These are phyloP conservation scores for Crithidia bombi DNA, from an alignment of 208 protist species.

Conservation along the genomic window DNA sequence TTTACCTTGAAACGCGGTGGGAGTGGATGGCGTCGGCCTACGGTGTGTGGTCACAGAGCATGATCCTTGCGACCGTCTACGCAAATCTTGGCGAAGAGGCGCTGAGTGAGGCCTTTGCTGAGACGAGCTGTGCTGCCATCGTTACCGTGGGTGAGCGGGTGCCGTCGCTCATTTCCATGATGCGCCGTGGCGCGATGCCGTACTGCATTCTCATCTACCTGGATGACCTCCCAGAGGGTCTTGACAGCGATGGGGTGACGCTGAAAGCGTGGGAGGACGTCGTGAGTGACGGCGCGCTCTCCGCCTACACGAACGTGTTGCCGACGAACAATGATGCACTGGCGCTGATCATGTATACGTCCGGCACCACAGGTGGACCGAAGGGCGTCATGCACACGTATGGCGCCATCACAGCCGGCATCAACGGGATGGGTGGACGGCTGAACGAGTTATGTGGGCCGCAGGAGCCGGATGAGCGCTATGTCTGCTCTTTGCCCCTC, in stretches of 20 bases:
- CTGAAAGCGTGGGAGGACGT: slow-evolving; percentile 62
- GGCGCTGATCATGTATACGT: no score
- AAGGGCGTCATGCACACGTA: no score
- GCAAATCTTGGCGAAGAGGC: slow-evolving; percentile 86
- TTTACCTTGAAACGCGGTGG: slow-evolving; percentile 90
- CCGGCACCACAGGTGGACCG: no score
- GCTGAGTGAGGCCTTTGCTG: slow-evolving; percentile 78
- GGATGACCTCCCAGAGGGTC: slow-evolving; percentile 40
- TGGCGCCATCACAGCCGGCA: no score
- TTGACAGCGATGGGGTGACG: no score
- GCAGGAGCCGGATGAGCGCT: slow-evolving; percentile 57
- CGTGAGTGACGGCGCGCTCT: slow-evolving; percentile 10
- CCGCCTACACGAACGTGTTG: no score
- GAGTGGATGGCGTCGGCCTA: slow-evolving; percentile 80
- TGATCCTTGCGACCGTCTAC: slow-evolving; percentile 81
- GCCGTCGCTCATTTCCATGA: slow-evolving; percentile 34
- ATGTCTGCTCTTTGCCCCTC: slow-evolving; percentile 86
- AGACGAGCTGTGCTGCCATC: slow-evolving; percentile 71
- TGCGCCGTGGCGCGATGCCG: slow-evolving; percentile 77
- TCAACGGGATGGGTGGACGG: no score
- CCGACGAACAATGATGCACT: no score
- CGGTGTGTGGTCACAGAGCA: slow-evolving; percentile 69
- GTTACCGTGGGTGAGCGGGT: slow-evolving; percentile 82
- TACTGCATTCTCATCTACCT: slow-evolving; percentile 62
- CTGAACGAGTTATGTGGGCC: no score